These are phyloP conservation scores for Candida insectalens DNA, from an alignment of 805 yeast genomes.

Conservation along the genomic window DNA sequence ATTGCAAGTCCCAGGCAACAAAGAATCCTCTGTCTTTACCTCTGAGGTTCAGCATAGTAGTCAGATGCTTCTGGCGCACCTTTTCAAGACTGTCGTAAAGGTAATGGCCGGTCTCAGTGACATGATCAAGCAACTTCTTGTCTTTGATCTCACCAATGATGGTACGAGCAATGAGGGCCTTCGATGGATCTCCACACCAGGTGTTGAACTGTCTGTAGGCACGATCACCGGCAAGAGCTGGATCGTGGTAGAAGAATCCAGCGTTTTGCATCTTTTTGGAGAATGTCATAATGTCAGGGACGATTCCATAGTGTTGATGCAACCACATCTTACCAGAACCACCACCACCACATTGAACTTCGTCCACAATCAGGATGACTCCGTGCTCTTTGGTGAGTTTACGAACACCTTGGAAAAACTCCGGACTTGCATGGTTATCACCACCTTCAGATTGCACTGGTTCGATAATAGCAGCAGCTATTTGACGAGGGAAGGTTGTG, in stretches of 20 bases:
- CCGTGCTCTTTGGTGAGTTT: constrained; percentile 48
- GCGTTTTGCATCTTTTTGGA: constrained; percentile 69
- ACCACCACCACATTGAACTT: constrained; percentile 70
- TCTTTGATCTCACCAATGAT: constrained; percentile 46
- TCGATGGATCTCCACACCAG: constrained; percentile 72
- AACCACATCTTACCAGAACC: constrained; percentile 70
- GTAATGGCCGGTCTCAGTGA: constrained; percentile 45
- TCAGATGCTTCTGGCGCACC: constrained; percentile 32
- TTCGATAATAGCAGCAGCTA: constrained; percentile 47
- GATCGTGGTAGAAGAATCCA: constrained; percentile 57
- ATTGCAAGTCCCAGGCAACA: constrained; percentile 52
- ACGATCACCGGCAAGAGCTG: constrained; percentile 45
- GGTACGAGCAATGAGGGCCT: constrained; percentile 52
- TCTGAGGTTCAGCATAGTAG: constrained; percentile 38
- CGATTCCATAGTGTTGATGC: constrained; percentile 57
- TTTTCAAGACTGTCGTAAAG: constrained; percentile 33
- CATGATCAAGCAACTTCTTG: constrained; percentile 37
- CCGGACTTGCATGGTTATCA: constrained; percentile 58
- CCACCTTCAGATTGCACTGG: constrained; percentile 73
- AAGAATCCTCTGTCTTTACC: constrained; percentile 58
- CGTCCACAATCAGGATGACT: constrained; percentile 56
- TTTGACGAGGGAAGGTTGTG: constrained; percentile 28
- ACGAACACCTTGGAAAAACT: constrained; percentile 55
- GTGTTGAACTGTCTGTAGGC: constrained; percentile 69
- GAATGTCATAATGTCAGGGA: constrained; percentile 61